Percentiles rank a stretch among this genome's conserved stretches.
Evolutionary conservation across 805 yeast genomes (phyloP).

Genomic region (Schwanniomyces pseudopolymorphus): DNA sequence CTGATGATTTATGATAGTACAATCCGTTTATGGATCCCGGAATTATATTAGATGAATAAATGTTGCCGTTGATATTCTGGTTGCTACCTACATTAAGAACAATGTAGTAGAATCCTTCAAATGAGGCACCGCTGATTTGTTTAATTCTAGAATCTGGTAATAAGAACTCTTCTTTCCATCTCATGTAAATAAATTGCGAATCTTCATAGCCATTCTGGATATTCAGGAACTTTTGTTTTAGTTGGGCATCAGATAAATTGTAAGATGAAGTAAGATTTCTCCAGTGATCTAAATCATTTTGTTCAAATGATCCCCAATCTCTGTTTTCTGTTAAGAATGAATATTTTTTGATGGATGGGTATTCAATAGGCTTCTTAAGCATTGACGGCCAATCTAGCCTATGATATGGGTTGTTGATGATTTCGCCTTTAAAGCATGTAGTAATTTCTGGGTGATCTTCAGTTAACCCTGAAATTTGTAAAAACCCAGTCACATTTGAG

Average conservation of each 20-base stretch:
- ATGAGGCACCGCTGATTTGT: constrained; percentile 71
- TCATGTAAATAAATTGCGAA: constrained; percentile 61
- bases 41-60: constrained; percentile 12
- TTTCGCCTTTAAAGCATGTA: constrained; percentile 74
- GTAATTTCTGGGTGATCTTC: constrained; percentile 60
- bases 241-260: constrained; percentile 46
- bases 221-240: constrained; percentile 23
- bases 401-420: constrained; percentile 51
- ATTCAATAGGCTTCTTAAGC: constrained; percentile 7
- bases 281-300: constrained; percentile 52
- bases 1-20: constrained; percentile 79
- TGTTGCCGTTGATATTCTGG: not conserved
- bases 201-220: constrained; percentile 33
- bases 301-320: constrained; percentile 51
- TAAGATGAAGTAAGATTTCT: constrained; percentile 46
- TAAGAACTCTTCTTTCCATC: constrained; percentile 91
- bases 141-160: constrained; percentile 74
- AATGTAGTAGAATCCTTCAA: constrained; percentile 89
- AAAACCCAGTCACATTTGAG: constrained; percentile 55
- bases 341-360: constrained; percentile 23
- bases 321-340: constrained; percentile 59
- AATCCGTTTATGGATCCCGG: constrained; percentile 78
- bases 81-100: constrained; percentile 65
- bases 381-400: constrained; percentile 19
- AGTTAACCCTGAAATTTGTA: constrained; percentile 65